These are phyloP conservation scores for Zopfia rhizophila DNA, from an alignment of 2,329 filamentous ascomycete genomes.

Conservation along the genomic window DNA sequence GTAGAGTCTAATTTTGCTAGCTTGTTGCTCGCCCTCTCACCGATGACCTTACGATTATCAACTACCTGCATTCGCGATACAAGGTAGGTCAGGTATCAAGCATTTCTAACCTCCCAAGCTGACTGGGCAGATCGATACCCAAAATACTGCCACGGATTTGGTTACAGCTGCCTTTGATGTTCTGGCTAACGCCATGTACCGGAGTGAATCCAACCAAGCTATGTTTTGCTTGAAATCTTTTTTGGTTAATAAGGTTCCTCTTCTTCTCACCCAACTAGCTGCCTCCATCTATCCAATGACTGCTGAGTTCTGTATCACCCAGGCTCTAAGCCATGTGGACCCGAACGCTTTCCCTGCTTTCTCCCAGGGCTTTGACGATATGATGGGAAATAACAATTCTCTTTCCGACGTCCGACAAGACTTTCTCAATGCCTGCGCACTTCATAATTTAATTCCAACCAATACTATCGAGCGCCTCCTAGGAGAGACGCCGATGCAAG, in stretches of 20 bases:
- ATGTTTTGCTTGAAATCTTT: slow-evolving; percentile 85
- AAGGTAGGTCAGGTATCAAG: slow-evolving; percentile 66
- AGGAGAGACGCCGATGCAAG: slow-evolving; percentile 85
- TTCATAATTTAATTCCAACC: slow-evolving; percentile 85
- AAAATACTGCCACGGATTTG: slow-evolving; percentile 81
- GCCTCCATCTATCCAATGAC: slow-evolving; percentile 68
- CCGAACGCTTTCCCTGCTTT: slow-evolving; percentile 71
- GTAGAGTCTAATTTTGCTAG: slow-evolving; percentile 60
- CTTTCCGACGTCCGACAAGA: slow-evolving; percentile 77
- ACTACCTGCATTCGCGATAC: slow-evolving; percentile 85
- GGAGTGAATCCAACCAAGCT: slow-evolving; percentile 67
- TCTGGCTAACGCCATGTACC: slow-evolving; percentile 85
- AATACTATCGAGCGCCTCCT: slow-evolving; percentile 81
- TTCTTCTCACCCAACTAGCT: slow-evolving; percentile 68
- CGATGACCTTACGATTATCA: slow-evolving; percentile 81
- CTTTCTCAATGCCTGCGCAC: slow-evolving; percentile 89
- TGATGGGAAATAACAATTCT: slow-evolving; percentile 64
- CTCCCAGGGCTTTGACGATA: slow-evolving; percentile 70
- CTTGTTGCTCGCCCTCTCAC: slow-evolving; percentile 83
- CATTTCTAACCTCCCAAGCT: slow-evolving; percentile 24
- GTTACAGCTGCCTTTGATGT: slow-evolving; percentile 91
- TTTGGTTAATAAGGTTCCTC: slow-evolving; percentile 77
- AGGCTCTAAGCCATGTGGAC: slow-evolving; percentile 72
- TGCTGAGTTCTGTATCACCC: slow-evolving; percentile 72
- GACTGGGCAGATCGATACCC: slow-evolving; percentile 73